Evolutionary conservation across 1,284 basidiomycete species (phyloP), one percentile per base, ranked within the genome.

Genomic region (Ustilago crameri): DNA sequence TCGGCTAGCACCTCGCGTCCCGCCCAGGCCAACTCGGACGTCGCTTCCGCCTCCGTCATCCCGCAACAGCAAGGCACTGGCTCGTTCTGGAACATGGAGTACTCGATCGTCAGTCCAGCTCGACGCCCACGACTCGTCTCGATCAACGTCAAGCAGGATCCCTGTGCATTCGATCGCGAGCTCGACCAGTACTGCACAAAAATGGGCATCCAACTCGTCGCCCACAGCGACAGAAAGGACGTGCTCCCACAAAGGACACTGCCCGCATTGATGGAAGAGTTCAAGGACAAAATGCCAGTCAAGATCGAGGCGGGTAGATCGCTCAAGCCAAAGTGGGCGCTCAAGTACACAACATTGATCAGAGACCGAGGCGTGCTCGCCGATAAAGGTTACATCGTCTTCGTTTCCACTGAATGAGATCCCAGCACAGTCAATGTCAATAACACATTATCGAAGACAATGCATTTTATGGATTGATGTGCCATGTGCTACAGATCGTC

Each of bases 341-440:
- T 79, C 46, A 76, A 80, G 56, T 78, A 78, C 47, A 74, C 76
- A 1, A 73, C 75, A 3, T 32, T 80, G 20, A 80, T 80, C 40
- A 65, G 75, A 17, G 75, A 78, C 32, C 51, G 78, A 17, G 78
- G 78, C 3, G 69, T 80, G 5, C 40, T 80, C 17, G 78, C 76
- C 5, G 78, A 80, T 37, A 76, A 76, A 46, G 75, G 78, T 0
- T 70, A 70, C 40, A 58, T 70, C 23, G 67, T 70, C 5, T 65
- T 32, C 38, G 57, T 65, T 8, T 18, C 43, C 5, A 51, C 60
- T 26, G 60, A 52, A 4, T 63, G 50, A 24, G 8, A 9, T n/a
- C n/a, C 5, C 35, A 37, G 35, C 18, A 23, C 15, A 3, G 12
- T 26, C 32, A 27, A 12, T 8, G 26, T 26, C n/a, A 22, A 7